These are phyloP conservation scores for Houttuynia cordata DNA, from an alignment of 164 flowering plant genomes.

Conservation along the genomic window DNA sequence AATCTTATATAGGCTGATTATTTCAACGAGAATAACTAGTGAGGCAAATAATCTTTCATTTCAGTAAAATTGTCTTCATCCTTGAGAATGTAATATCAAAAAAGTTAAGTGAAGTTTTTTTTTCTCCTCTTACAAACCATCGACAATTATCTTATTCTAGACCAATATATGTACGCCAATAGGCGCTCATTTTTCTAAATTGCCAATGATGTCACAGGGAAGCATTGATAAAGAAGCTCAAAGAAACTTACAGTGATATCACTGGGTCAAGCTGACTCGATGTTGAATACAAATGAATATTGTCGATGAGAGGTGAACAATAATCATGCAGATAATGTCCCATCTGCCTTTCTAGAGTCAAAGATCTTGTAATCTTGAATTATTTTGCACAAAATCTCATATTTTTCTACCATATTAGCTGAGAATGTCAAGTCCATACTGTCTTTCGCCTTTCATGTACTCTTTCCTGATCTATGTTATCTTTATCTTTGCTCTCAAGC, in stretches of 20 bases:
- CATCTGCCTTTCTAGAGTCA: background rate
- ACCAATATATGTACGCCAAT: too few relatives aligned
- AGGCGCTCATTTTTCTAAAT: background rate
- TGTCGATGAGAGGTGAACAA: background rate
- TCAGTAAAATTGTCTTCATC: too few relatives aligned
- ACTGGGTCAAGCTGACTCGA: slow-evolving; percentile 18
- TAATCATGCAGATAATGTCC: background rate
- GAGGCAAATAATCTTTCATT: too few relatives aligned
- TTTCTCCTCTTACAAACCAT: background rate
- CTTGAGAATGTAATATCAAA: too few relatives aligned
- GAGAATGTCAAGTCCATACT: background rate
- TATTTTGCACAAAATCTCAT: background rate
- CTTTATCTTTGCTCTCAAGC: too few relatives aligned
- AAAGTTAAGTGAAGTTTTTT: too few relatives aligned
- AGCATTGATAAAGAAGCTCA: slow-evolving; percentile 47
- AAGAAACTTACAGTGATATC: slow-evolving; percentile 44
- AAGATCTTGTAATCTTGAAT: background rate
- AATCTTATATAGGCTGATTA: too few relatives aligned
- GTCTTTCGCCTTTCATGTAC: background rate
- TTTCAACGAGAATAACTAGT: too few relatives aligned
- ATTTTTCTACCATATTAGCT: background rate
- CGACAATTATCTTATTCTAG: background rate
- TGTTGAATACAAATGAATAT: background rate
- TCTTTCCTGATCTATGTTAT: too few relatives aligned
- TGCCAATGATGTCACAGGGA: slow-evolving; percentile 38